Evolutionary conservation across 805 yeast genomes (phyloP).

Genomic region (Metschnikowia matae): DNA sequence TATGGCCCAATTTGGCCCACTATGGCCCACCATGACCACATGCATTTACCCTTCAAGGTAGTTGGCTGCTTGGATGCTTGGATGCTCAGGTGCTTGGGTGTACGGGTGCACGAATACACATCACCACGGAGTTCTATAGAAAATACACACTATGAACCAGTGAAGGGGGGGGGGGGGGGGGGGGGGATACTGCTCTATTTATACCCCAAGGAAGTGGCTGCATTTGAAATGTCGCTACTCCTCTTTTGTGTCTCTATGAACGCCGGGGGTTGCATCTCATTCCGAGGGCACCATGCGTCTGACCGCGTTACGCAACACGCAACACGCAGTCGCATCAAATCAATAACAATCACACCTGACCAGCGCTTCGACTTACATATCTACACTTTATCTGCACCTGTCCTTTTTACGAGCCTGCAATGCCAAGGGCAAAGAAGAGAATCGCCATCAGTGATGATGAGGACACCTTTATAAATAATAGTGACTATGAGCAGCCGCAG

Average conservation of each 20-base stretch:
- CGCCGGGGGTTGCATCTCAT: not conserved
- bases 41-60: not conserved
- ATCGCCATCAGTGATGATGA: slow-evolving; percentile 19
- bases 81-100: too few species aligned
- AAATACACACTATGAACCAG: not conserved
- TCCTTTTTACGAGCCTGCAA: not conserved
- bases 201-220: not conserved
- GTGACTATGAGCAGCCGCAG: slow-evolving; percentile 24
- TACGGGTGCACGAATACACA: not conserved
- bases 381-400: not conserved
- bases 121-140: too few species aligned
- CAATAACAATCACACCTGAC: not conserved
- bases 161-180: not conserved
- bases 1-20: too few species aligned
- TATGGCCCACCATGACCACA: not conserved
- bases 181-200: not conserved
- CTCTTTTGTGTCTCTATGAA: not conserved
- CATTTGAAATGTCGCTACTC: not conserved
- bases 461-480: slow-evolving; percentile 37
- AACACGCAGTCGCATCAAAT: slow-evolving; percentile 3
- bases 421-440: slow-evolving; percentile 10
- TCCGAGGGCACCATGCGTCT: slow-evolving; percentile 6
- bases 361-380: not conserved
- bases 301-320: slow-evolving; percentile 4
- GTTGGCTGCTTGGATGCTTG: not conserved